phyloP scores from a whole-genome alignment of 768 basidiomycete genomes.

The Tulasnella sp. region DNA sequence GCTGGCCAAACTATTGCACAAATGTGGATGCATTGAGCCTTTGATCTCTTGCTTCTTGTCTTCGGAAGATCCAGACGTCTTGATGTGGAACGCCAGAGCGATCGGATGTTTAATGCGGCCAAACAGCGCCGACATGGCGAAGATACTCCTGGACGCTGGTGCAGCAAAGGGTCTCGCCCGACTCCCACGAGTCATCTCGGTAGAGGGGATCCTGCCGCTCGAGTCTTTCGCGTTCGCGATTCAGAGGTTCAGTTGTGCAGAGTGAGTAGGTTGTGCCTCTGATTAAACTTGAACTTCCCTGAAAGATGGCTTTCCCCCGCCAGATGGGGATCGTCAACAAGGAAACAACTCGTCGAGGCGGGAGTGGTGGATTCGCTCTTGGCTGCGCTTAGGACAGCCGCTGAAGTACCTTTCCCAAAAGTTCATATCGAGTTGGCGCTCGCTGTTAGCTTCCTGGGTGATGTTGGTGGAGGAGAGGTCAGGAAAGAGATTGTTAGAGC shows the following conservation, averaged over 20 bases:
- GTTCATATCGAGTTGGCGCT: constrained; percentile 14
- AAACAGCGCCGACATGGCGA: constrained; percentile 16
- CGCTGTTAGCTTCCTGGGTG: constrained; percentile 6
- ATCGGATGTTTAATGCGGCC: constrained; percentile 17
- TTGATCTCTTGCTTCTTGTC: background rate
- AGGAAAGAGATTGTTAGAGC: constrained; percentile 17
- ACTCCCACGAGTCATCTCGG: constrained; percentile 11
- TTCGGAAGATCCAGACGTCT: constrained; percentile 12
- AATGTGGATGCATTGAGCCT: constrained; percentile 12
- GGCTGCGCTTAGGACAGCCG: constrained; percentile 12
- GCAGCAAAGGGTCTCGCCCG: constrained; percentile 12
- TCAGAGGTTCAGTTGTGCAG: constrained; percentile 8
- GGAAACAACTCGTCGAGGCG: constrained; percentile 14
- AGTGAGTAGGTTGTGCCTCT: background rate
- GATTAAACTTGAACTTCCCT: background rate
- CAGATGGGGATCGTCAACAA: constrained; percentile 12
- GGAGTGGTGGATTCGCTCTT: constrained; percentile 16
- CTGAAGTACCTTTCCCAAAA: constrained; percentile 7
- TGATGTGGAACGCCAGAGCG: constrained; percentile 14
- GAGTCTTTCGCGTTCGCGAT: constrained; percentile 16
- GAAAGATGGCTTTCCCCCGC: background rate
- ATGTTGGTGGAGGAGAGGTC: constrained; percentile 15
- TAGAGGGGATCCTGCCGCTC: constrained; percentile 7
- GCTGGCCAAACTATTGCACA: constrained; percentile 11
- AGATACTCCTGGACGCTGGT: constrained; percentile 13